A percentile compares a stretch with the other conserved stretches of the same genome.
Conservation (phyloP, 176 grass and related monocot species). For the Ananas comosus region DNA sequence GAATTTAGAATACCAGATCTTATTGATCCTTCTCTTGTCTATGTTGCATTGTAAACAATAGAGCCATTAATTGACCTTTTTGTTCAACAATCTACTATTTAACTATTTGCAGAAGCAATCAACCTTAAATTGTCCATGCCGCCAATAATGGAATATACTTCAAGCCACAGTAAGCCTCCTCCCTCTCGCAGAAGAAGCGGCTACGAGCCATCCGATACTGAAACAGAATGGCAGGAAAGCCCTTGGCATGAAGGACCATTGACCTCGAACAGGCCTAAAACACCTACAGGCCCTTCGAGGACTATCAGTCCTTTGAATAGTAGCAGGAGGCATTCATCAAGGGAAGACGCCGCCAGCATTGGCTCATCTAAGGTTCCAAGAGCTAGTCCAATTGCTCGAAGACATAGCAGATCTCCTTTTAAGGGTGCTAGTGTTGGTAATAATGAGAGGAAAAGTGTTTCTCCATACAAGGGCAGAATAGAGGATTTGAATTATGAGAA, state of each 20-base stretch:
- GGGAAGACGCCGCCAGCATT: slow-evolving; percentile 14
- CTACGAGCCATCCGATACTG: slow-evolving; percentile 71
- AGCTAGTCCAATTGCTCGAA: slow-evolving; percentile 23
- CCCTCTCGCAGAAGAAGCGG: slow-evolving; percentile 25
- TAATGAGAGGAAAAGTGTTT: slow-evolving; percentile 28
- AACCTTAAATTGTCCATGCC: neutral
- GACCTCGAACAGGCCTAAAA: slow-evolving; percentile 28
- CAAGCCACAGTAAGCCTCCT: slow-evolving; percentile 8
- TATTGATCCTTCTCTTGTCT: too few species aligned
- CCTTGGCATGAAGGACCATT: slow-evolving; percentile 49
- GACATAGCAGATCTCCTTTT: slow-evolving; percentile 30
- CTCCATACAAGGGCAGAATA: slow-evolving; percentile 36
- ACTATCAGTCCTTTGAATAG: slow-evolving; percentile 5
- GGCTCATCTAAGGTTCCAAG: neutral
- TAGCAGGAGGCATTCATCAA: neutral
- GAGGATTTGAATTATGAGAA: slow-evolving; percentile 30
- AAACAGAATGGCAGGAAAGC: slow-evolving; percentile 75
- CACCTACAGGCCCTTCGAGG: slow-evolving; percentile 33
- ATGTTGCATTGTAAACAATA: too few species aligned
- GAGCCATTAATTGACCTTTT: too few species aligned
- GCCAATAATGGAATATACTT: slow-evolving; percentile 1
- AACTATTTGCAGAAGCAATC: neutral
- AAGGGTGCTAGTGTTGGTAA: slow-evolving; percentile 19
- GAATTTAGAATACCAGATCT: too few species aligned
- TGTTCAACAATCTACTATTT: too few species aligned